Percentiles rank a stretch among this genome's conserved stretches.
Conservation (phyloP, 139 green algal genomes). For the Trebouxia sp. region DNA sequence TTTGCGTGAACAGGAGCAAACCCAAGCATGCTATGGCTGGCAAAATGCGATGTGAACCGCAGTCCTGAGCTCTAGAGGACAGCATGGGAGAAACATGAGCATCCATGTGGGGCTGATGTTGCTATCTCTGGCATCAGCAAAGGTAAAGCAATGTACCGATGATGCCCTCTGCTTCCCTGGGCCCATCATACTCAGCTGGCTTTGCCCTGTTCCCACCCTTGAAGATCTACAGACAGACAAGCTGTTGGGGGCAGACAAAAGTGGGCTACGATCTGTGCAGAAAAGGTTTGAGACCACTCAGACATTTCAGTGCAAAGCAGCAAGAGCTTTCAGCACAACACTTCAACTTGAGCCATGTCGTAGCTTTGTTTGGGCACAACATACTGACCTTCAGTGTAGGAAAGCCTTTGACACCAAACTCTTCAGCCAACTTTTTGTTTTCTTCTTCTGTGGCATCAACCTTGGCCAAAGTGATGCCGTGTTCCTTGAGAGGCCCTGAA, state of each 20-base stretch:
- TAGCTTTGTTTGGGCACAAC: background rate
- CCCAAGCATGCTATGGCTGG: no score
- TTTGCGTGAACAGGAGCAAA: no score
- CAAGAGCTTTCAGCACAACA: no score
- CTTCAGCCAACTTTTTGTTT: constrained; percentile 45
- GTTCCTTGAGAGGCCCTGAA: constrained; percentile 33
- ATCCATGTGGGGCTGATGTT: no score
- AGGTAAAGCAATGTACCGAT: constrained; percentile 30
- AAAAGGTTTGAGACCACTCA: no score
- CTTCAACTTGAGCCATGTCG: no score
- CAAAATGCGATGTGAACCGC: no score
- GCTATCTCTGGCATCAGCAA: background rate
- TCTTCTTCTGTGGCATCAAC: constrained; percentile 48
- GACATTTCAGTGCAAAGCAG: no score
- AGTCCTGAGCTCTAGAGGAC: no score
- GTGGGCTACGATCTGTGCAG: no score
- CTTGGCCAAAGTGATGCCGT: constrained; percentile 42
- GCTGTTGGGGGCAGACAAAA: no score
- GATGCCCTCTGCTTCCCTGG: constrained; percentile 54
- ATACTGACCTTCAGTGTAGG: constrained; percentile 52
- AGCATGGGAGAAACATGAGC: no score
- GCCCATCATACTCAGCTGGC: constrained; percentile 50
- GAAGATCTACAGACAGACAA: constrained; percentile 54
- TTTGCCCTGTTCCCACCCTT: constrained; percentile 28
- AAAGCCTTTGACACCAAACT: constrained; percentile 55